Base-by-base conservation (phyloP, 1,284 basidiomycete species). In the Xerocomus nothofagi region DNA sequence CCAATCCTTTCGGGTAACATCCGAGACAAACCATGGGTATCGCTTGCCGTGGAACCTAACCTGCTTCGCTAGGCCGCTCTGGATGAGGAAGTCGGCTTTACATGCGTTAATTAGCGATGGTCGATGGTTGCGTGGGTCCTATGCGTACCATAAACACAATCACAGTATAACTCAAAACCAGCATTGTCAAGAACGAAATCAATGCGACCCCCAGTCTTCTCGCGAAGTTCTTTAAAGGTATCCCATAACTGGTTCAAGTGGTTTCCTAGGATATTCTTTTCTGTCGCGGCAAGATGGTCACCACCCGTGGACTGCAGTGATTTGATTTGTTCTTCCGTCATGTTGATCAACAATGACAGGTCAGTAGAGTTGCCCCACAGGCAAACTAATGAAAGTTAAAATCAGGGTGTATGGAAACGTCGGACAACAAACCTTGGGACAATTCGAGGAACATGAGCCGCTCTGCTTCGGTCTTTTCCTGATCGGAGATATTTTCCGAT, bases 321-420 rank as follows among this genome's bases (percentile, higher is more conserved):
- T 72, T 96, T 96, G 74, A 99, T 98, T 70, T 98, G 95, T 38
- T 98, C 95, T 72, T 98, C 95, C 12, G 92, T 93, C 95, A 98
- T 98, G 74, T 98, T 93, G 73, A 98, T 98, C 48, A 98, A 79
- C 29, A 98, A 80, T 3, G 93, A 96, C 47, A 98, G 77, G 71
- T 98, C 95, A 50, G 96, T 98, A n/a, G 93, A 91, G 72, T 96
- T 96, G 15, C 93, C 93, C 92, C 93, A 95, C 20, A 96, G 78
- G 65, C 92, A 95, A 50, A 97, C 91, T 91, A 49, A 27, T 15
- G 18, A 36, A 34, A n/a, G n/a, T 40, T 7, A 50, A 21, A 41
- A 27, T 4, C 17, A 36, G 7, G n/a, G 26, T n/a, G 23, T n/a
- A 14, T 24, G 4, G 15, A 36, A 33, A 56, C 49, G 30, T 31